Evolutionary conservation across 1,139 yeast genomes (phyloP), one percentile per base, ranked within the genome.

Genomic region (Neolecta irregularis): DNA sequence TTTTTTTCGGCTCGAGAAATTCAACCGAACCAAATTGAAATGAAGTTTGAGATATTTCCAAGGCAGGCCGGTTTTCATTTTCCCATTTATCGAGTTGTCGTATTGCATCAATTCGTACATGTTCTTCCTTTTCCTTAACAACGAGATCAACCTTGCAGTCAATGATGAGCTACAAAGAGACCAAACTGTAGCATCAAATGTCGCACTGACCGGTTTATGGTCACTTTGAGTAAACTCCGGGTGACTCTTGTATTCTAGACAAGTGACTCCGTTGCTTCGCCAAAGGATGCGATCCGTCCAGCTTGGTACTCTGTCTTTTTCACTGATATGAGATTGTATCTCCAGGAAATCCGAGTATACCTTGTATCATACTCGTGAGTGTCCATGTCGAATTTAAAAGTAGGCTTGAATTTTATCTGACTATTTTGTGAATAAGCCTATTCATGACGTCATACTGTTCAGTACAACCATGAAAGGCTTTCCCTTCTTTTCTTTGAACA

Each of bases 161-260:
- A 12, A 11, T 16, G 19, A 15, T 19, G 20, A 5, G 20, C 12
- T 20, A 15, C 30, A 26, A 12, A 26, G 20, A 26, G 20, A 13
- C 13, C 20, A 7, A 20, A 28, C 31, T n/a, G 12, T 28, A 16
- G 31, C 31, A 28, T 55, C 58, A 46, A 69, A 71, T 6, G 64
- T 58, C 1, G 74, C 64, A 33, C 58, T 58, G 1, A 79, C 91
- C 0, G 93, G 92, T 35, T 75, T 60, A 53, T 80, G 93, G 50
- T 80, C 93, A 0, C 85, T 73, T 19, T 72, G 63, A 2, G 60
- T 48, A 45, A 65, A 67, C 32, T 48, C 51, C 47, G 35, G 38
- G 18, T 35, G 24, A 34, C 45, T 24, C 30, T 67, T 32, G 40
- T 43, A 30, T 26, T 31, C 38, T 20, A 19, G 15, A 4, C 9